Percentiles rank a stretch among this genome's conserved stretches.
Evolutionary conservation across 352 stramenopile species (phyloP).

Genomic region (Pythium biforme): DNA sequence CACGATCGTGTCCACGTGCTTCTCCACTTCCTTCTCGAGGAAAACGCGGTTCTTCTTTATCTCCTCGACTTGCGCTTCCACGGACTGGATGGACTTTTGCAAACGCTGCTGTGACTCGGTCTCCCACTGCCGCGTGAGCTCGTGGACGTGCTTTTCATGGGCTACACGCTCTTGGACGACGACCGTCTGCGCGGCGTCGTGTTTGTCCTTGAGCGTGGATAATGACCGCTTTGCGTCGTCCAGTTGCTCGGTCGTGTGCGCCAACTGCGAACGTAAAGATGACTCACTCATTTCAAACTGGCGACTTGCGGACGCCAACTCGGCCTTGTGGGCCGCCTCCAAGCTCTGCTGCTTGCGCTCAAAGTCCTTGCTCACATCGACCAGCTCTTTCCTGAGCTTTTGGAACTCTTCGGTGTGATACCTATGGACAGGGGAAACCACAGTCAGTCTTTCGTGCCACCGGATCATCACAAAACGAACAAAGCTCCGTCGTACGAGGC

Average conservation of each 20-base stretch:
- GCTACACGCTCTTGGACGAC: constrained; percentile 48
- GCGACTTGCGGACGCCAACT: constrained; percentile 29
- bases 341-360: constrained; percentile 41
- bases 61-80: constrained; percentile 65
- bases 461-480: too few species aligned
- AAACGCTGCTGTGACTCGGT: constrained; percentile 50
- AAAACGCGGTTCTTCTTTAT: constrained; percentile 58
- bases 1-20: constrained; percentile 50
- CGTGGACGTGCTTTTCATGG: constrained; percentile 53
- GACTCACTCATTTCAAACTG: constrained; percentile 43
- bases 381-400: constrained; percentile 54
- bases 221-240: constrained; percentile 35
- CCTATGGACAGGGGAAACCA: too few species aligned
- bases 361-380: constrained; percentile 43
- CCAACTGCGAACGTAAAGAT: constrained; percentile 49
- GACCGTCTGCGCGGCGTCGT: constrained; percentile 44
- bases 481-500: constrained; percentile 32
- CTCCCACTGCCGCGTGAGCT: constrained; percentile 57
- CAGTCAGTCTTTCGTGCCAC: too few species aligned
- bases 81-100: constrained; percentile 45
- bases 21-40: constrained; percentile 66
- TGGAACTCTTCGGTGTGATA: constrained; percentile 48
- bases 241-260: constrained; percentile 34
- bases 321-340: constrained; percentile 37
- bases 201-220: constrained; percentile 38